phyloP scores from a whole-genome alignment of 2,329 filamentous ascomycete genomes.

The Diaporthe sp. region DNA sequence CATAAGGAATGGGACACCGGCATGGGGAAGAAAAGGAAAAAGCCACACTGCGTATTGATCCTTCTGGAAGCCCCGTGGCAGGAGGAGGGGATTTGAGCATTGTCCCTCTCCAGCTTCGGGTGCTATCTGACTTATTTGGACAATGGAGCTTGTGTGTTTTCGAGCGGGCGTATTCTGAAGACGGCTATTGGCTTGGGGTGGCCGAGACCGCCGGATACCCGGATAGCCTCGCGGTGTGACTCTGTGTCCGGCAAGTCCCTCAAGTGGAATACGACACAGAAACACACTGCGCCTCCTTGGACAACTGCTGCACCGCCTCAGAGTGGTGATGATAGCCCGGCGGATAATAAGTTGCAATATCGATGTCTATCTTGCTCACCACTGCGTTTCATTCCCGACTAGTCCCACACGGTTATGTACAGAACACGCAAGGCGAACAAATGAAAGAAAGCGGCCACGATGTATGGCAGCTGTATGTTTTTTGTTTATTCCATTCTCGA shows the following conservation, averaged over 20 bases:
- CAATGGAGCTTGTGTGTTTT: background rate
- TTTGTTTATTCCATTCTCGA: slow-evolving; percentile 14
- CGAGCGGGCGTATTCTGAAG: background rate
- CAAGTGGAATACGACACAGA: background rate
- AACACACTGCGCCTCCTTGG: background rate
- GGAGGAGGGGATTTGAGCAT: background rate
- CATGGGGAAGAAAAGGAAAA: no score
- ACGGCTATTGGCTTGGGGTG: background rate
- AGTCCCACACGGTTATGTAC: slow-evolving; percentile 31
- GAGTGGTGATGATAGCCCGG: background rate
- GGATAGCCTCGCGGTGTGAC: background rate
- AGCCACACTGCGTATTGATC: background rate
- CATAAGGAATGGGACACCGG: no score
- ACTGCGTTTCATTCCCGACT: background rate
- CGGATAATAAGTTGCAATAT: background rate
- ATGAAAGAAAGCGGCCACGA: slow-evolving; percentile 28
- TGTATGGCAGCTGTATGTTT: slow-evolving; percentile 16
- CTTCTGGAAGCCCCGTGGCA: background rate
- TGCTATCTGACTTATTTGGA: background rate
- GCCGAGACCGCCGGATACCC: background rate
- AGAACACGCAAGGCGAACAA: slow-evolving; percentile 8
- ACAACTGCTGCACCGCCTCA: background rate
- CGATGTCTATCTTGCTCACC: background rate
- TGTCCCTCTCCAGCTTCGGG: background rate
- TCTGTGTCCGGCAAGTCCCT: background rate